phyloP scores from a whole-genome alignment of 345 rosid species.

The Linum usitatissimum region DNA sequence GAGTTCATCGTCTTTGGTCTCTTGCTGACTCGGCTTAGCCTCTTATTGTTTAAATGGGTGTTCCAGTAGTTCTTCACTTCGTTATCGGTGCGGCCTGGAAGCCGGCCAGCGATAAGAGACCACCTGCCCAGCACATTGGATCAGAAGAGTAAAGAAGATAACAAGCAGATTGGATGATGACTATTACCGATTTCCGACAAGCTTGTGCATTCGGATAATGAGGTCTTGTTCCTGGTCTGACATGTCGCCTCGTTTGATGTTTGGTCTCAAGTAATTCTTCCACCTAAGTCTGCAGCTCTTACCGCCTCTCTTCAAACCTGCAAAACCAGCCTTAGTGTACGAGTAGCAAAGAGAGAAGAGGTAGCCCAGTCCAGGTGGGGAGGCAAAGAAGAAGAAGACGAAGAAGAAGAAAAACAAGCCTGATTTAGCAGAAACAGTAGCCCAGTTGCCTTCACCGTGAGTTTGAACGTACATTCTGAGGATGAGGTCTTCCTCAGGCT shows the following conservation, averaged over 20 bases:
- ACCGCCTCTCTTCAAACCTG: constrained; percentile 71
- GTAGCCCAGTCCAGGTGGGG: too few relatives aligned
- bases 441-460: constrained; percentile 88
- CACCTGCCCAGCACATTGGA: constrained; percentile 26
- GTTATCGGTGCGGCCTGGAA: constrained; percentile 84
- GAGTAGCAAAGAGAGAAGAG: not conserved
- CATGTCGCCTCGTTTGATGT: constrained; percentile 69
- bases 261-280: constrained; percentile 76
- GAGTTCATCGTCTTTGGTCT: constrained; percentile 14
- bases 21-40: constrained; percentile 18
- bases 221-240: constrained; percentile 74
- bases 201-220: constrained; percentile 82
- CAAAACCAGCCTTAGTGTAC: not conserved
- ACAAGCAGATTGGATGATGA: not conserved
- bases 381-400: not conserved
- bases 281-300: constrained; percentile 86
- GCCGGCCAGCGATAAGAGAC: constrained; percentile 76
- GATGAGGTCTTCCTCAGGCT: constrained; percentile 74
- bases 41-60: constrained; percentile 80
- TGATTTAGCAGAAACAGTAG: constrained; percentile 49
- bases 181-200: constrained; percentile 61
- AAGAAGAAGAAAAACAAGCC: constrained; percentile 22
- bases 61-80: constrained; percentile 93
- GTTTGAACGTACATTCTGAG: constrained; percentile 52
- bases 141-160: not conserved